Percentiles rank a stretch among this genome's conserved stretches.
Evolutionary conservation across 2,329 filamentous ascomycete species (phyloP).

Genomic region (Aspergillus puulaauensis): DNA sequence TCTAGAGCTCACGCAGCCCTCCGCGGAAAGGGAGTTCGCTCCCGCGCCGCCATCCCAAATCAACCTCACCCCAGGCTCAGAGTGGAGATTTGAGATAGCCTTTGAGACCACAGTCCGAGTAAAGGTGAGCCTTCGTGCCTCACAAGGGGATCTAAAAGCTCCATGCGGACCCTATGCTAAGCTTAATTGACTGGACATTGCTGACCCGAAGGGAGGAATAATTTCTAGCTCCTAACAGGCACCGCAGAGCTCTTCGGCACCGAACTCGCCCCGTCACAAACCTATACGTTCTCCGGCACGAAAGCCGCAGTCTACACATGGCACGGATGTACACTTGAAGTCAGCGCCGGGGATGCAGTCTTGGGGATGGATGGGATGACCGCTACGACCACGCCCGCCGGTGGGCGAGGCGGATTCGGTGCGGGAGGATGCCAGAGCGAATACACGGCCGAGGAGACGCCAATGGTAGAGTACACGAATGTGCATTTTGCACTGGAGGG

Average conservation of each 20-base stretch:
- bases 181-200: not conserved
- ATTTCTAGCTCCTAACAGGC: conserved; percentile 65
- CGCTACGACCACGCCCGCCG: conserved; percentile 20
- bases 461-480: conserved; percentile 77
- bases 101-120: conserved; percentile 53
- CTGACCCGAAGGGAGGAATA: conserved; percentile 11
- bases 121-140: conserved; percentile 42
- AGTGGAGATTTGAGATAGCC: conserved; percentile 78
- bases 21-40: conserved; percentile 48
- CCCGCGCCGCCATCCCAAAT: conserved; percentile 46
- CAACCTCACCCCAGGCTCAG: conserved; percentile 63
- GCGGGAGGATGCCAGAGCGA: conserved; percentile 66
- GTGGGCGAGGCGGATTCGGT: conserved; percentile 29
- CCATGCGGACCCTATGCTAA: not conserved
- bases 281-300: conserved; percentile 76
- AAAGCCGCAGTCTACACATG: conserved; percentile 91
- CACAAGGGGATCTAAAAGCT: not conserved
- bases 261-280: conserved; percentile 77
- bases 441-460: conserved; percentile 74
- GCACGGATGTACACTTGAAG: conserved; percentile 83
- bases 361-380: conserved; percentile 33
- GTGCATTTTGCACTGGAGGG: conserved; percentile 83
- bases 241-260: conserved; percentile 93
- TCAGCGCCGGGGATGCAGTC: conserved; percentile 61
- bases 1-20: conserved; percentile 65